Evolutionary conservation across 1,139 yeast species (phyloP).

Genomic region (Maudiozyma humilis): DNA sequence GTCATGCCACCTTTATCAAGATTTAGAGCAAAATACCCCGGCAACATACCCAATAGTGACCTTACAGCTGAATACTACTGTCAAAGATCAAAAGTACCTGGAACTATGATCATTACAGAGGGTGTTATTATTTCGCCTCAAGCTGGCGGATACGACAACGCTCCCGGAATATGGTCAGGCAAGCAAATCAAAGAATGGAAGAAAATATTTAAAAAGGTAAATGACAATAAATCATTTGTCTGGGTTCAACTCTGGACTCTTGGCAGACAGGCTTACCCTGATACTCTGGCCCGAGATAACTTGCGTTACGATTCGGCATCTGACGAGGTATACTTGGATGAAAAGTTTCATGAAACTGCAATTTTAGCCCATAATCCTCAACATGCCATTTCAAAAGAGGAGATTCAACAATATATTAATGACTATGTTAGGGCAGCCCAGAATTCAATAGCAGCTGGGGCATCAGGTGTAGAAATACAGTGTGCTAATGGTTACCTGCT

Average conservation of each 20-base stretch:
- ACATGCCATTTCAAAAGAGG: conserved; percentile 33
- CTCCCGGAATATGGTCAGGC: conserved; percentile 7
- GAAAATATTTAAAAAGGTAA: conserved; percentile 4
- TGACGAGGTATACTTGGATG: conserved; percentile 29
- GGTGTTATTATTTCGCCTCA: conserved; percentile 6
- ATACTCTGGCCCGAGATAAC: conserved; percentile 7
- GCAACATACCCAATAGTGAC: conserved; percentile 4
- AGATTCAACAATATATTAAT: conserved; percentile 32
- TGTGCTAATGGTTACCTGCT: conserved; percentile 61
- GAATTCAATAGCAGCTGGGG: conserved; percentile 42
- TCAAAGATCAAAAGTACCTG: conserved; percentile 5
- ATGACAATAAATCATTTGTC: conserved; percentile 32
- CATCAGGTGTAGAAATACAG: conserved; percentile 54
- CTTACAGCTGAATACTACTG: conserved; percentile 4
- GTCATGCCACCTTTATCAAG: conserved; percentile 6
- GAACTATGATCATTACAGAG: conserved; percentile 6
- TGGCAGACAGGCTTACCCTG: conserved; percentile 45
- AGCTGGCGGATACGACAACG: conserved; percentile 7
- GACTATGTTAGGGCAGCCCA: conserved; percentile 34
- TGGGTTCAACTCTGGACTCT: conserved; percentile 50
- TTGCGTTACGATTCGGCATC: conserved; percentile 18
- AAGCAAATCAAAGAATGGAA: conserved; percentile 6
- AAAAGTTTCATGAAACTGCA: conserved; percentile 13
- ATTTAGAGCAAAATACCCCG: conserved; percentile 5
- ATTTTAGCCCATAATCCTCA: conserved; percentile 9